Evolutionary conservation across 768 basidiomycete genomes (phyloP).

Genomic region (Xerocomus spinulosus): DNA sequence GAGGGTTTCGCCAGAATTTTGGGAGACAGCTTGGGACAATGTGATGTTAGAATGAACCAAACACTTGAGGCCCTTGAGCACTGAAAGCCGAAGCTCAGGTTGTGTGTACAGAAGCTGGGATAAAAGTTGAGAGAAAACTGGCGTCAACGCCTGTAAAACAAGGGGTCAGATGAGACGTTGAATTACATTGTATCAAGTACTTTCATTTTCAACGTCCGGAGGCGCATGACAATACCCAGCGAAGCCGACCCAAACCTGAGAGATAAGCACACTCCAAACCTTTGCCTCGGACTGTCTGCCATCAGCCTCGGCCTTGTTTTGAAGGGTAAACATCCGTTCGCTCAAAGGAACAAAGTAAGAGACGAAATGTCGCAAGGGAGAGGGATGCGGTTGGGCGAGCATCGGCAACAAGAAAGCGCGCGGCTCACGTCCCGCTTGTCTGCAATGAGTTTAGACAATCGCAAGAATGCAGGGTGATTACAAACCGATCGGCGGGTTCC

Average conservation of each 20-base stretch:
- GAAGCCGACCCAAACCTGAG: constrained; percentile 91
- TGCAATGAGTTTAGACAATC: constrained; percentile 27
- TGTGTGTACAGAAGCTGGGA: constrained; percentile 92
- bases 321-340: constrained; percentile 86
- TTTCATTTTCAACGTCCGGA: constrained; percentile 66
- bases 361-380: constrained; percentile 81
- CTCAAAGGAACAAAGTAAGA: constrained; percentile 91
- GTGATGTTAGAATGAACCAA: constrained; percentile 77
- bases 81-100: constrained; percentile 72
- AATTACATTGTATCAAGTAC: constrained; percentile 9
- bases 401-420: constrained; percentile 90
- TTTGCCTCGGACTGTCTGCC: constrained; percentile 82
- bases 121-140: constrained; percentile 81
- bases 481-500: constrained; percentile 73
- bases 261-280: constrained; percentile 90
- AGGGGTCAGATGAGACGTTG: neutral
- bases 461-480: constrained; percentile 2
- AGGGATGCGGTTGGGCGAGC: constrained; percentile 73
- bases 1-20: constrained; percentile 27
- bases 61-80: constrained; percentile 75
- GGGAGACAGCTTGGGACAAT: constrained; percentile 36
- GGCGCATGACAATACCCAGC: constrained; percentile 86
- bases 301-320: constrained; percentile 72
- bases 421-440: constrained; percentile 71
- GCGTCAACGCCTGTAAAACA: constrained; percentile 56